Conservation (phyloP, 2,329 filamentous ascomycete genomes). For the Diplodia mutila region DNA sequence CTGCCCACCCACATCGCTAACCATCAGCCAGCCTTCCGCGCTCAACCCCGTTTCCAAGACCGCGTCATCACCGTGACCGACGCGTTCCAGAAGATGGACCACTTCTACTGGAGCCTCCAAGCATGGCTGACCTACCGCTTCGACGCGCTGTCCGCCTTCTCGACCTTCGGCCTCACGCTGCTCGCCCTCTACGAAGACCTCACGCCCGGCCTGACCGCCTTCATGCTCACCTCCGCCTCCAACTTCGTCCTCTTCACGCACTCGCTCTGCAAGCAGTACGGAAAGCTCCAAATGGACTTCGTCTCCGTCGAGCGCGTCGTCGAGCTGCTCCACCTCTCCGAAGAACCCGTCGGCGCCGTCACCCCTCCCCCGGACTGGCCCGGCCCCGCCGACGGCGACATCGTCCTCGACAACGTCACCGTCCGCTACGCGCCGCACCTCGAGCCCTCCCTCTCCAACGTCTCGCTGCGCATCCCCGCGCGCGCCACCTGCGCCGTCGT, state of each 20-base stretch:
- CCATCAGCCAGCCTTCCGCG: constrained; percentile 68
- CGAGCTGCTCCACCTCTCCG: constrained; percentile 76
- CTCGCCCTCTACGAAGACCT: constrained; percentile 76
- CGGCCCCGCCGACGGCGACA: constrained; percentile 57
- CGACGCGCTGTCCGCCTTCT: constrained; percentile 69
- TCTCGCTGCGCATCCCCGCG: constrained; percentile 75
- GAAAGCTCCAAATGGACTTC: constrained; percentile 87
- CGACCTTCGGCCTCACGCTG: constrained; percentile 73
- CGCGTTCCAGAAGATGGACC: constrained; percentile 90
- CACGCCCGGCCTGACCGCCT: constrained; percentile 78
- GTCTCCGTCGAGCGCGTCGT: constrained; percentile 87
- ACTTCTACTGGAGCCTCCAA: constrained; percentile 90
- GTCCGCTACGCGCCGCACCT: constrained; percentile 79
- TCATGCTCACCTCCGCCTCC: constrained; percentile 74
- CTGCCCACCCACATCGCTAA: neutral
- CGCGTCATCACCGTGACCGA: constrained; percentile 81
- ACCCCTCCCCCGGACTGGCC: constrained; percentile 79
- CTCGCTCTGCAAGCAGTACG: constrained; percentile 76
- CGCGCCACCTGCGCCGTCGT: constrained; percentile 80
- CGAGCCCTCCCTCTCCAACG: constrained; percentile 69
- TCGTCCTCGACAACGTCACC: constrained; percentile 76
- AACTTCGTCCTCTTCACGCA: constrained; percentile 71
- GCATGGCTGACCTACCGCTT: constrained; percentile 84
- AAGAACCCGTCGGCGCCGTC: constrained; percentile 70
- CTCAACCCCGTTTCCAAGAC: constrained; percentile 77